These are phyloP conservation scores for Periconia macrospinosa DNA, from an alignment of 2,329 filamentous ascomycete species.

Conservation along the genomic window DNA sequence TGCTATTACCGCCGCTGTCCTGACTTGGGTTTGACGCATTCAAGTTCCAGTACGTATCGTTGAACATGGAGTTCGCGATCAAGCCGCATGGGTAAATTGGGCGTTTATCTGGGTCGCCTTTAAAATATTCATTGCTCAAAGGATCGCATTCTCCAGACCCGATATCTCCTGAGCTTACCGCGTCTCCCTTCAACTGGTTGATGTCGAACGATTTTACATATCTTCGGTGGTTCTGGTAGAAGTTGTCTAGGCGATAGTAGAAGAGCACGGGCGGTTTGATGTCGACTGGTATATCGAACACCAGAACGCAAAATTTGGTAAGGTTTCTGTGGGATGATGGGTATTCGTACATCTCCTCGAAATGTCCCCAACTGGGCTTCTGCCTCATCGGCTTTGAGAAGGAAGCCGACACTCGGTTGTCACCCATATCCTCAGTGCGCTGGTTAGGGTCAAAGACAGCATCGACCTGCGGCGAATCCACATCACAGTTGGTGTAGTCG, in stretches of 20 bases:
- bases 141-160: slow-evolving; percentile 73
- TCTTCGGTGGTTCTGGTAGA: slow-evolving; percentile 97
- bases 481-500: slow-evolving; percentile 81
- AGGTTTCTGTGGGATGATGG: neutral
- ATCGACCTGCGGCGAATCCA: slow-evolving; percentile 50
- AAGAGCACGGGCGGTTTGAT: slow-evolving; percentile 83
- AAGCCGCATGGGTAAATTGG: slow-evolving; percentile 93
- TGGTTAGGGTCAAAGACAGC: slow-evolving; percentile 13
- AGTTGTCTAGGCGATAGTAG: slow-evolving; percentile 96
- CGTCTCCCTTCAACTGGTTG: slow-evolving; percentile 77
- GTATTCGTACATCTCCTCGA: slow-evolving; percentile 37
- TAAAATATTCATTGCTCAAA: slow-evolving; percentile 47
- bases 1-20: slow-evolving; percentile 40
- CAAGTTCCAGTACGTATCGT: slow-evolving; percentile 79
- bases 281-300: slow-evolving; percentile 77
- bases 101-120: slow-evolving; percentile 43
- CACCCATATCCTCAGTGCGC: slow-evolving; percentile 56
- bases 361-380: slow-evolving; percentile 37
- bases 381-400: slow-evolving; percentile 63
- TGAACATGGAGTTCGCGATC: slow-evolving; percentile 96
- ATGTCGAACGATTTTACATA: slow-evolving; percentile 90
- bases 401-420: slow-evolving; percentile 62
- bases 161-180: slow-evolving; percentile 63
- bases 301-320: slow-evolving; percentile 67
- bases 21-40: slow-evolving; percentile 57